Evolutionary conservation across 306 rosid species (phyloP).

Genomic region (Gynostemma pentaphyllum): DNA sequence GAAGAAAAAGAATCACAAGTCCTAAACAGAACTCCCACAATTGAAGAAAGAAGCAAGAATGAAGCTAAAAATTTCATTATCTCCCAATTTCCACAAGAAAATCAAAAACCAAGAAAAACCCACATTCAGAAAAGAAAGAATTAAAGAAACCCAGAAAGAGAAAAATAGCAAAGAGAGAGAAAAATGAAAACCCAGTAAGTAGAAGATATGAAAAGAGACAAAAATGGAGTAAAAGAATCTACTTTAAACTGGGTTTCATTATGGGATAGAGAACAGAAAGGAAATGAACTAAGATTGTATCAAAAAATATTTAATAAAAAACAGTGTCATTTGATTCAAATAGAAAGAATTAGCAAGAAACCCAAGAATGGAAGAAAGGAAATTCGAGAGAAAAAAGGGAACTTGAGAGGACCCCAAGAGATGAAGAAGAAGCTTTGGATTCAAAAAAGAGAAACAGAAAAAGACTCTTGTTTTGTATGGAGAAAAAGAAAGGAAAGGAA

Average conservation of each 20-base stretch:
- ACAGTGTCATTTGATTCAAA: background rate
- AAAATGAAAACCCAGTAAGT: background rate
- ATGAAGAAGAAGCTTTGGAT: background rate
- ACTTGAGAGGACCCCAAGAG: background rate
- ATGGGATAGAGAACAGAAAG: background rate
- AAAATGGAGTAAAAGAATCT: slow-evolving; percentile 3
- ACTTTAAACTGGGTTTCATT: background rate
- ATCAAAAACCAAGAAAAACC: slow-evolving; percentile 20
- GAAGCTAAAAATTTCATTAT: slow-evolving; percentile 41
- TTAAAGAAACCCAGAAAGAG: slow-evolving; percentile 8
- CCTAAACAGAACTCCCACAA: slow-evolving; percentile 28
- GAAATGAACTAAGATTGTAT: background rate
- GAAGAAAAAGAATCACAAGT: slow-evolving; percentile 34
- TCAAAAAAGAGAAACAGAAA: too few species aligned
- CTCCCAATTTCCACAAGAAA: slow-evolving; percentile 10
- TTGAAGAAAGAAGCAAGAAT: slow-evolving; percentile 30
- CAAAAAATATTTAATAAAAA: background rate
- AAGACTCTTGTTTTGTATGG: too few species aligned
- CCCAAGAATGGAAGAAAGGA: background rate
- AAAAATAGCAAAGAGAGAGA: slow-evolving; percentile 1
- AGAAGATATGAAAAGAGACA: slow-evolving; percentile 4
- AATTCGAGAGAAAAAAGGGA: too few species aligned
- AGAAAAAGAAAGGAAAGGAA: background rate
- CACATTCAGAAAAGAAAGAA: slow-evolving; percentile 17
- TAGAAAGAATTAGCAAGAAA: background rate